Conservation (phyloP, 2,329 filamentous ascomycete genomes). For the Epichloe hybrida region DNA sequence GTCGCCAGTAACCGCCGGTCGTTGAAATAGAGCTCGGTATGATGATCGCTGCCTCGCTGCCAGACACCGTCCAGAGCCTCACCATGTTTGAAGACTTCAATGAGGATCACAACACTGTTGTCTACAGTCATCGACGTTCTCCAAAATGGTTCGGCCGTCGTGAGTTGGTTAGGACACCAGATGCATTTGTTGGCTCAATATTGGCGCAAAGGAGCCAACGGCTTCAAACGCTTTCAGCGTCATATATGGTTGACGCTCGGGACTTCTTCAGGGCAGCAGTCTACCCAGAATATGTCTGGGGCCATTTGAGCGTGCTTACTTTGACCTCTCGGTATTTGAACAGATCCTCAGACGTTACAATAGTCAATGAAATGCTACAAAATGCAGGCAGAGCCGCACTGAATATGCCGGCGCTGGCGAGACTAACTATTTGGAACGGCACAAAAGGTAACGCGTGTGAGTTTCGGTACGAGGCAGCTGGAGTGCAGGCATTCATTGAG, state of each 20-base stretch:
- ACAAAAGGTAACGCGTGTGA: background rate
- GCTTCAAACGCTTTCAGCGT: background rate
- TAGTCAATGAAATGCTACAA: background rate
- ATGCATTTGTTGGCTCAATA: background rate
- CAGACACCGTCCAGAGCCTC: background rate
- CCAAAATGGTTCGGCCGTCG: background rate
- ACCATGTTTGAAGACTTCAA: constrained; percentile 1
- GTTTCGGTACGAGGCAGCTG: background rate
- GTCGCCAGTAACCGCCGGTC: background rate
- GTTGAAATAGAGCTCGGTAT: background rate
- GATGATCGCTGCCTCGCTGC: background rate
- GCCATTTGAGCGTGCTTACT: background rate
- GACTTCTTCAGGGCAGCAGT: background rate
- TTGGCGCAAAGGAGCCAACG: background rate
- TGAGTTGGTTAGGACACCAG: background rate
- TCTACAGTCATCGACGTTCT: background rate
- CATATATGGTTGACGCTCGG: background rate
- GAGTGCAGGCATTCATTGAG: background rate
- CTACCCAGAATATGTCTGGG: background rate
- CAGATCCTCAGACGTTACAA: background rate
- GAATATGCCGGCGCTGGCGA: background rate
- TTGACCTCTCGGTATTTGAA: background rate
- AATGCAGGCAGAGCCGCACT: background rate
- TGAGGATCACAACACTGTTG: background rate
- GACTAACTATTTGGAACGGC: background rate